Base-by-base conservation (phyloP, 768 basidiomycete species). In the Suillus occidentalis region DNA sequence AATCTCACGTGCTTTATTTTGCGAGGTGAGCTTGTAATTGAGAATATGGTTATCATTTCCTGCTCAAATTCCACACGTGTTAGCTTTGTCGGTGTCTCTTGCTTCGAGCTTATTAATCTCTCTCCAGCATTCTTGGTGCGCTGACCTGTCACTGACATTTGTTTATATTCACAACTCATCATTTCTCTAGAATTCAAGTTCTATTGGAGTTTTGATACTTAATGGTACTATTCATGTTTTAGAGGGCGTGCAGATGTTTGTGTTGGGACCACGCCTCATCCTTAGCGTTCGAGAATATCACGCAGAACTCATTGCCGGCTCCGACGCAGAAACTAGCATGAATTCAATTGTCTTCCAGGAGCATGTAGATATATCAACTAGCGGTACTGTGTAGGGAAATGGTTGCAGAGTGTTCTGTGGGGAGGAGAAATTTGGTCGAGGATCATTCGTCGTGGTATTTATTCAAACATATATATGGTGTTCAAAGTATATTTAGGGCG, bases 71-170 rank as follows among this genome's bases (percentile, higher is more conserved):
- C 6, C 22, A 22, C 6, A 7, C 6, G 6, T 14, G 47, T 6
- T 7, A 49, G 47, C 13, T 49, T 49, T 49, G 12, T 25, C 25
- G 2, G 22, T 22, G 22, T 14, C 22, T 49, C 47, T 49, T 49
- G 22, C 47, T 22, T 49, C 2, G 6, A 49, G 13, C 22, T 22
- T 49, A 0, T 6, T 7, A 0, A 0, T 49, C 0, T 6, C 47
- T 14, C 22, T 25, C 13, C 2, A 6, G 22, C 1, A 1, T 0
- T 14, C 22, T 0, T 0, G 12, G 47, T 49, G 47, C 13, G 47
- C 22, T 12, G 5, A 14, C 47, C 22, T 49, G 22, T 49, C 6
- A 13, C 22, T 13, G 13, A 49, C 12, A 49, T 25, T 6, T 49
- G n/a, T 6, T 22, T 49, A 13, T 49, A 2, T 7, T 10, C 6